Evolutionary conservation across 1,284 basidiomycete species (phyloP).

Genomic region (Hemileia vastatrix): DNA sequence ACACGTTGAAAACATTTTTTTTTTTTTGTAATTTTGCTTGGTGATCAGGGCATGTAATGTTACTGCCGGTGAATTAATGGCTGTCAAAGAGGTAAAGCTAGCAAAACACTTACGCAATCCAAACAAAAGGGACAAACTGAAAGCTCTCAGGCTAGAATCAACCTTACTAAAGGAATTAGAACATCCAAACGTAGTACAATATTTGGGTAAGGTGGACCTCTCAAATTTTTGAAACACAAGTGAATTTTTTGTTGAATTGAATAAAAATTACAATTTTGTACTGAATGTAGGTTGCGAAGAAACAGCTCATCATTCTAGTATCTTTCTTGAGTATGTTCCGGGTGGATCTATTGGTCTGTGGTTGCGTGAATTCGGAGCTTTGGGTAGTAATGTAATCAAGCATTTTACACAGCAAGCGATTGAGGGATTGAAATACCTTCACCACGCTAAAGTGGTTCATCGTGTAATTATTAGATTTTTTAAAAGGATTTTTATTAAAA

Average conservation of each 20-base stretch:
- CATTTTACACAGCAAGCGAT: slow-evolving; percentile 90
- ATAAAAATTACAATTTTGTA: no score
- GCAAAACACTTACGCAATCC: no score
- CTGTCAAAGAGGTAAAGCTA: slow-evolving; percentile 96
- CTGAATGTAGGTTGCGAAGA: slow-evolving; percentile 83
- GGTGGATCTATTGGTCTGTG: slow-evolving; percentile 92
- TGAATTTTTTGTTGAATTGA: no score
- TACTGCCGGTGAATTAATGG: slow-evolving; percentile 96
- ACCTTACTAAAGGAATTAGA: slow-evolving; percentile 91
- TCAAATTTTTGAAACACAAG: no score
- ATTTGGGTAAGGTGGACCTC: no score
- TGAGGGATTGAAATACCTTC: slow-evolving; percentile 82
- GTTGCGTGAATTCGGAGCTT: slow-evolving; percentile 80
- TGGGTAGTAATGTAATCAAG: slow-evolving; percentile 81
- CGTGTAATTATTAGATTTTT: no score
- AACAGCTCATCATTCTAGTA: slow-evolving; percentile 77
- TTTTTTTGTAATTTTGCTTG: no score
- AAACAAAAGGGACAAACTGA: slow-evolving; percentile 71
- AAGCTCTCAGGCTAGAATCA: slow-evolving; percentile 85
- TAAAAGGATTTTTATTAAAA: no score
- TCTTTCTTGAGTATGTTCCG: slow-evolving; percentile 98
- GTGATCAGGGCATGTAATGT: slow-evolving; percentile 89
- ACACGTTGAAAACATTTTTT: no score
- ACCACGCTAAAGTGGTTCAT: slow-evolving; percentile 82
- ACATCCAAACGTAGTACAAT: slow-evolving; percentile 93